A percentile compares a stretch with the other conserved stretches of the same genome.
Evolutionary conservation across 176 grass and related monocot species (phyloP).

Genomic region (Carex scoparia): DNA sequence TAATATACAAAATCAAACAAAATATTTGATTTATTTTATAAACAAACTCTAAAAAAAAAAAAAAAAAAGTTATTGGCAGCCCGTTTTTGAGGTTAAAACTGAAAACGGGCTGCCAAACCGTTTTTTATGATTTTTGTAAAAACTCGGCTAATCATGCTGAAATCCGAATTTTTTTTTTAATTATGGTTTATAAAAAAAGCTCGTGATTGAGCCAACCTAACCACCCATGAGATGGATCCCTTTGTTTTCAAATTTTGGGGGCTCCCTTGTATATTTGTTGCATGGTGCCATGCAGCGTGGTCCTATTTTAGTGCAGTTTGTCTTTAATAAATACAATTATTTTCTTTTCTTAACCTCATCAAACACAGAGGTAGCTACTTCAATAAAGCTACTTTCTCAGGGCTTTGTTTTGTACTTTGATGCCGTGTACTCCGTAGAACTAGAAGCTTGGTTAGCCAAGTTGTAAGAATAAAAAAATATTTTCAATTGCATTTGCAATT

Average conservation of each 20-base stretch:
- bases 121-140: too few relatives aligned
- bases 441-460: too few relatives aligned
- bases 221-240: background rate
- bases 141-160: too few relatives aligned
- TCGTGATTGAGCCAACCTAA: background rate
- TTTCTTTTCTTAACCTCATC: background rate
- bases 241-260: background rate
- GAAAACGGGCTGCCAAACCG: too few relatives aligned
- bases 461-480: background rate
- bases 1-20: too few relatives aligned
- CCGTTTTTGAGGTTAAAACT: too few relatives aligned
- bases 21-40: too few relatives aligned
- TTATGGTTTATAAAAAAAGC: too few relatives aligned
- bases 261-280: background rate
- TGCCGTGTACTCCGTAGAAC: background rate
- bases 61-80: too few relatives aligned
- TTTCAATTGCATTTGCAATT: background rate
- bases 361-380: background rate
- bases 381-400: conserved; percentile 14
- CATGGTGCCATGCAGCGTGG: conserved; percentile 17
- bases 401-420: conserved; percentile 23
- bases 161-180: too few relatives aligned
- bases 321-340: background rate
- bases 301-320: background rate
- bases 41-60: too few relatives aligned